phyloP scores from a whole-genome alignment of 768 basidiomycete species.

The Amanita subjunquillea region DNA sequence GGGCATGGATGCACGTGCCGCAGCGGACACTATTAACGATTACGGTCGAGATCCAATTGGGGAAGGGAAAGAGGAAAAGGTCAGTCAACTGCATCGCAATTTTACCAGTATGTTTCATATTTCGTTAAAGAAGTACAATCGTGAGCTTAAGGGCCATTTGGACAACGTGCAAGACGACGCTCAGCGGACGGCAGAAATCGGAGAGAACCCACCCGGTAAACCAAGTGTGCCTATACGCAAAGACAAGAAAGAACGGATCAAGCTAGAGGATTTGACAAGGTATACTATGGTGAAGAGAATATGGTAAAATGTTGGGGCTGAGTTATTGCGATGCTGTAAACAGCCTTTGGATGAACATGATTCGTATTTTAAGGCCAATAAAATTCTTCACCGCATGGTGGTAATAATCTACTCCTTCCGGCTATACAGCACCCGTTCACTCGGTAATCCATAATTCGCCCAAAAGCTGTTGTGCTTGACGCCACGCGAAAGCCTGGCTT shows the following conservation, averaged over 20 bases:
- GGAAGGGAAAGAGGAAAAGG: constrained; percentile 81
- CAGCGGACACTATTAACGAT: constrained; percentile 72
- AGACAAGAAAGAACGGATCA: constrained; percentile 29
- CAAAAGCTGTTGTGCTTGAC: neutral
- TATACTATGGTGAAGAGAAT: constrained; percentile 97
- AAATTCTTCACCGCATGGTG: too few species aligned
- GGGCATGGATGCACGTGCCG: constrained; percentile 70
- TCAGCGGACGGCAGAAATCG: constrained; percentile 57
- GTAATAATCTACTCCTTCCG: too few species aligned
- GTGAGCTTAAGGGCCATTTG: constrained; percentile 63
- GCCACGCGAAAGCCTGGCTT: neutral
- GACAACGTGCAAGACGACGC: constrained; percentile 65
- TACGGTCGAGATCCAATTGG: constrained; percentile 89
- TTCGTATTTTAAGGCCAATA: too few species aligned
- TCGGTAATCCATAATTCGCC: too few species aligned
- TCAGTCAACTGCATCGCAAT: constrained; percentile 18
- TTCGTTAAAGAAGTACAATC: constrained; percentile 60
- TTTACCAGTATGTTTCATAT: neutral
- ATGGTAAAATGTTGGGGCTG: constrained; percentile 25
- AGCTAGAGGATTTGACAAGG: constrained; percentile 81
- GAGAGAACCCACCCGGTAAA: constrained; percentile 38
- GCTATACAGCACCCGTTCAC: too few species aligned
- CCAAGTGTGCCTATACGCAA: constrained; percentile 35
- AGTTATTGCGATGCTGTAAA: neutral
- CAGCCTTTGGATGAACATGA: too few species aligned